Evolutionary conservation across 1,284 basidiomycete species (phyloP), one percentile per base, ranked within the genome.

Genomic region (Salmacisia buchloeana): DNA sequence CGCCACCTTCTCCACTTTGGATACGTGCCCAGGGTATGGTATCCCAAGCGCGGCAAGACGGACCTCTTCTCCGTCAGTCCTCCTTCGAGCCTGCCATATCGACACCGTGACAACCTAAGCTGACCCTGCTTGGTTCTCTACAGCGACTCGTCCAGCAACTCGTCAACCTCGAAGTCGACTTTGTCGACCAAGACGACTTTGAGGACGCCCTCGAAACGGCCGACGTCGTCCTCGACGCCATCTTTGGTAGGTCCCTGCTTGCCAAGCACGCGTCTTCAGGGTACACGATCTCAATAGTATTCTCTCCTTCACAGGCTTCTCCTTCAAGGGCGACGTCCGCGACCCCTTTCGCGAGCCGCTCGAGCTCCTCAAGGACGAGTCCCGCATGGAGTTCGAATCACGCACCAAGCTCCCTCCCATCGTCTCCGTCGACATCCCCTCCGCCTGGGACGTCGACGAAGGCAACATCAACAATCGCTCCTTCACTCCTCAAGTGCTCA

Each of bases 191-290:
- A 3, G 80, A 82, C 21, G 85, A 86, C 54, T 84, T 85, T 67
- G 70, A 80, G 34, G 66, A 71, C 5, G 86, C 85, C 0, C 82
- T 94, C 5, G 66, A 81, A 3, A 82, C 85, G 23, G 85, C 87
- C 1, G 92, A 97, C 80, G 87, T 97, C 34, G 85, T 98, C 18
- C 83, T 98, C 54, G 96, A 98, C 77, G 91, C 93, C 9, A 90
- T 98, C 67, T 99, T 99, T 73, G 94, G 82, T 82, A 59, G 41
- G 80, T 71, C 18, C 6, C 15, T 43, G 41, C 15, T 7, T 21
- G 18, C 41, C 18, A n/a, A 7, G 15, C 1, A 5, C 41, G 12
- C 21, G 21, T 9, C 49, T 18, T 31, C 25, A 25, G 12, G 21
- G 12, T 10, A 23, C 31, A 49, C 15, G 27, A 49, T 25, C 10